Percentiles rank a stretch among this genome's conserved stretches.
Evolutionary conservation across 2,329 filamentous ascomycete species (phyloP).

Genomic region (Tolypocladium sp.): DNA sequence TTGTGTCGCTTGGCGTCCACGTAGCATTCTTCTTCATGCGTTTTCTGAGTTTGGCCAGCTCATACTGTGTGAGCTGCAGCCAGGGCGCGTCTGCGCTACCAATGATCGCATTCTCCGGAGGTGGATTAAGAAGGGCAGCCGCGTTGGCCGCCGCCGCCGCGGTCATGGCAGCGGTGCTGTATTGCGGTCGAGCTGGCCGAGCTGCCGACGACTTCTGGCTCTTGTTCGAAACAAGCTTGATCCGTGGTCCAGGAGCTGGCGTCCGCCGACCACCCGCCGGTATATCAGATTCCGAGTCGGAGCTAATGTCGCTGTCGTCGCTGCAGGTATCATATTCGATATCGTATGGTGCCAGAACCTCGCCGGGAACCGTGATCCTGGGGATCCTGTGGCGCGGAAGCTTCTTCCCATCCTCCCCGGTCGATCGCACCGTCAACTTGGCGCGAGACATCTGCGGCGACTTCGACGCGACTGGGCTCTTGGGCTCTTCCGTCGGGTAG

Average conservation of each 20-base stretch:
- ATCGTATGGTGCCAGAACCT: slow-evolving; percentile 57
- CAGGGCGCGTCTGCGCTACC: slow-evolving; percentile 55
- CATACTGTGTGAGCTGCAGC: slow-evolving; percentile 56
- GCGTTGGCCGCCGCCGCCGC: slow-evolving; percentile 31
- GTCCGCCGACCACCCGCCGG: slow-evolving; percentile 26
- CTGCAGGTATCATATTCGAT: slow-evolving; percentile 51
- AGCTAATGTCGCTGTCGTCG: slow-evolving; percentile 43
- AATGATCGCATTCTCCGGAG: slow-evolving; percentile 48
- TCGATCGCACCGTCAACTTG: slow-evolving; percentile 35
- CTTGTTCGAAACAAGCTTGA: slow-evolving; percentile 37
- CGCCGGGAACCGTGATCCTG: slow-evolving; percentile 55
- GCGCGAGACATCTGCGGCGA: slow-evolving; percentile 44
- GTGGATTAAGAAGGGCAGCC: slow-evolving; percentile 40
- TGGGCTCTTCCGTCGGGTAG: slow-evolving; percentile 45
- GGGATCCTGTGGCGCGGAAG: slow-evolving; percentile 38
- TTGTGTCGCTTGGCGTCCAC: slow-evolving; percentile 77
- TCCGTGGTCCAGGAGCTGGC: slow-evolving; percentile 30
- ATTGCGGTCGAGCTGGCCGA: slow-evolving; percentile 21
- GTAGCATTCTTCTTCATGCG: slow-evolving; percentile 88
- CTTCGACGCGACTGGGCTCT: slow-evolving; percentile 40
- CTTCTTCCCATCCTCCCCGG: slow-evolving; percentile 35
- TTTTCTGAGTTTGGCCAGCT: slow-evolving; percentile 63
- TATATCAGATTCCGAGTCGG: slow-evolving; percentile 38
- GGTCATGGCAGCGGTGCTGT: slow-evolving; percentile 22
- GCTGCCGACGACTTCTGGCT: slow-evolving; percentile 38